Evolutionary conservation across 2,329 filamentous ascomycete species (phyloP).

Genomic region (Trichophyton schoenleinii): DNA sequence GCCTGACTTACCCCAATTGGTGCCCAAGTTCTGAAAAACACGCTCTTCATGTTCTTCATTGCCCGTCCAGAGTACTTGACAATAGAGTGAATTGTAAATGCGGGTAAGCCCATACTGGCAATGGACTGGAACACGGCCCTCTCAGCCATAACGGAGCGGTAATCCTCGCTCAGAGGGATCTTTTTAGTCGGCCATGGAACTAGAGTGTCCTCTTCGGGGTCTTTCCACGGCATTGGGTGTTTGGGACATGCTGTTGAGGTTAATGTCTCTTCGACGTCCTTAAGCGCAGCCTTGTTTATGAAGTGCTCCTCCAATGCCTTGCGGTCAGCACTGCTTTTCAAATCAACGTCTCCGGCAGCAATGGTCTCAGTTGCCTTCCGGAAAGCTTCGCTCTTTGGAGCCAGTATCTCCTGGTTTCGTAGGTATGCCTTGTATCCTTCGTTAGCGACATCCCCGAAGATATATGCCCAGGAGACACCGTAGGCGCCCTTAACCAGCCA

Average conservation of each 20-base stretch:
- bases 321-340: constrained; percentile 5
- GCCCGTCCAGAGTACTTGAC: constrained; percentile 78
- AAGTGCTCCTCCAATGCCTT: constrained; percentile 7
- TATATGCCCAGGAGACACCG: constrained; percentile 82
- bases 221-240: constrained; percentile 20
- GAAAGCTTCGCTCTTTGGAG: constrained; percentile 49
- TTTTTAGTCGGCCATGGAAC: constrained; percentile 32
- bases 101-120: constrained; percentile 86
- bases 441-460: constrained; percentile 77
- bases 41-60: constrained; percentile 71
- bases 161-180: constrained; percentile 73
- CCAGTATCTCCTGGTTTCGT: constrained; percentile 63
- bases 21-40: constrained; percentile 64
- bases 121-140: constrained; percentile 79
- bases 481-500: constrained; percentile 72
- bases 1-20: constrained; percentile 66
- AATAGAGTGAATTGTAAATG: constrained; percentile 85
- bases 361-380: constrained; percentile 21
- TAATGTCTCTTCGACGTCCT: background rate
- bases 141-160: constrained; percentile 79
- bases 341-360: constrained; percentile 3
- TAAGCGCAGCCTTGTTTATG: background rate
- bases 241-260: constrained; percentile 5
- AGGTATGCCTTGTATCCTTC: constrained; percentile 94
- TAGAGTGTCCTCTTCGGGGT: constrained; percentile 19